Evolutionary conservation across 2,329 filamentous ascomycete genomes (phyloP), one percentile per base, ranked within the genome.

Genomic region (Exserohilum rostratum): DNA sequence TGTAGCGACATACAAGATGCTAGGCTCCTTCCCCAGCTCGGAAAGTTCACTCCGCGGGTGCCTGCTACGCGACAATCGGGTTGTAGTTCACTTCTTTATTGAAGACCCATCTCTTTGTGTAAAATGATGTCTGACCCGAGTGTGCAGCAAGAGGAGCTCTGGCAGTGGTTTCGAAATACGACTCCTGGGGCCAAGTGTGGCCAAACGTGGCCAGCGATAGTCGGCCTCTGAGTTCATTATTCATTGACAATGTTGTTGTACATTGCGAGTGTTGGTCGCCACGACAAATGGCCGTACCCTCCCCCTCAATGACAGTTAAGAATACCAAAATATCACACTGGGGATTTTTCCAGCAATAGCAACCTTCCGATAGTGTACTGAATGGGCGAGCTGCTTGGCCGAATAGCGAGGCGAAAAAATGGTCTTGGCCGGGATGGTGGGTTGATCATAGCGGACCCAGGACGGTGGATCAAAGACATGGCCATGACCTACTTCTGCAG

Each of bases 1-100:
- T 69, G 66, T 62, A 67, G 58, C 57, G 61, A 61, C 55, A 55
- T 55, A 57, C 44, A 54, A 40, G 46, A n/a, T 20, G 46, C 50
- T 58, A 50, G 54, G 58, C 58, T 60, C 48, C 53, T 58, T 63
- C 58, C 57, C 54, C 49, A 53, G 25, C n/a, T 22, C 39, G 25
- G 22, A 35, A 59, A 61, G 55, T 48, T 53, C 53, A 61, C 57
- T 53, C 55, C 48, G 50, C 57, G 58, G 57, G 54, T 54, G 55
- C 52, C 44, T 50, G 60, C 60, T 51, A 57, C 59, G 57, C 56
- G 37, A 57, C 50, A 45, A 46, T 50, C 53, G 31, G 46, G 44
- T 60, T 54, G 38, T 49, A 39, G 43, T 29, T 53, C 39, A 37
- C 45, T 46, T 57, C 47, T 58, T 60, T 61, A 48, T 60, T 39